Evolutionary conservation across 106 monocot species (phyloP), one percentile per base, ranked within the genome.

Genomic region (Apostasia shenzhenica): DNA sequence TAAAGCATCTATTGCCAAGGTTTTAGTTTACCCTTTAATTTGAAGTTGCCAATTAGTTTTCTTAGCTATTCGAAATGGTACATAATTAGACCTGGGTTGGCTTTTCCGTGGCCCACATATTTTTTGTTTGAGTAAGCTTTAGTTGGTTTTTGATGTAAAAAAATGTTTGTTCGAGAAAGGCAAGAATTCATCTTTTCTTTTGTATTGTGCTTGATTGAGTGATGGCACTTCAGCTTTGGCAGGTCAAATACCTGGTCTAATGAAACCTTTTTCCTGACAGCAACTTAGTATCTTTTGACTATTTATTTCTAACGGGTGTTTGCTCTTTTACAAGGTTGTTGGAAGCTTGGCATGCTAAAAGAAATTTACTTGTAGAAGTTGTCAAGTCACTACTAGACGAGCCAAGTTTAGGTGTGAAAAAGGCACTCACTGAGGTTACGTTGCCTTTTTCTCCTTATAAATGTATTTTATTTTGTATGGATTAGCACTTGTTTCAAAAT

Each of bases 1-100:
- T 92, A 58, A 99, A 87, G 76, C 92, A 92, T 85, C 83, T 99
- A 41, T 81, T 99, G 45, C 97, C 97, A 9, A 99, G 97, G 97
- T 99, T 75, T 52, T 46, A 6, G 47, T 44, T 70, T 53, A 41
- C 8, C 49, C 26, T 26, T 63, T 55, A 1, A 44, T 43, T n/a
- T 41, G n/a, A 43, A n/a, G 56, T 10, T 59, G 51, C 54, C 58
- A 46, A 63, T 62, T 3, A 49, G 5, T 48, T 54, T 68, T 68
- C 5, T 66, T 52, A 6, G 10, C 52, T 52, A 52, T 4, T 6
- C 12, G 8, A 45, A 38, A 26, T 26, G 26, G 26, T 26, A 26
- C 26, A 26, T 26, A 26, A 26, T 26, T 26, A 26, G 26, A 26
- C 26, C 26, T 26, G 26, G 26, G 26, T 26, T 26, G 26, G 26